Base-by-base conservation (phyloP, 2,329 filamentous ascomycete species). In the Neocucurbitaria cava region DNA sequence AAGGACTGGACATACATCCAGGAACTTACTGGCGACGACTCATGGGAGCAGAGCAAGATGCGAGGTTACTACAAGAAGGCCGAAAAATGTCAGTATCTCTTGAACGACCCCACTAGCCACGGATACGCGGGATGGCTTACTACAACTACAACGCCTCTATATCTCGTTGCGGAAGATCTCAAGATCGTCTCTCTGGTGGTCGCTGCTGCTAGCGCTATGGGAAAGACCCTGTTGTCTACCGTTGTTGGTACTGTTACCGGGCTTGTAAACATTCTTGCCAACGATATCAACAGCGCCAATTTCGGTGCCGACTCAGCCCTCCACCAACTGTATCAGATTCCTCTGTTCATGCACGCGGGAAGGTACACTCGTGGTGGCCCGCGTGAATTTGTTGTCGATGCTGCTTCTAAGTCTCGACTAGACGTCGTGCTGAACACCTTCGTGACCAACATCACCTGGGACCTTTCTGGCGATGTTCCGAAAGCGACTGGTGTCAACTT, bases 341-440 rank as follows among this genome's bases (percentile, higher is more conserved):
- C 86, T 8, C 70, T 87, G 18, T 74, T 80, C 1, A 81, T 83
- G 63, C 76, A 81, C 24, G 54, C 59, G 6, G 57, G 57, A 10
- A 31, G 76, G 26, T 71, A 71, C 42, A 62, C 78, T 30, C 83
- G 86, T 26, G 82, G 76, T 40, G 82, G 85, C 10, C 76, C 83
- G 26, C 1, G 80, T 84, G 13, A 82, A 86, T 47, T 83, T 85
- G 64, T 80, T 79, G 9, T 79, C 87, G 1, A 82, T 84, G 46
- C 73, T 87, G 41, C 77, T 79, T 31, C 77, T 81, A 72, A 85
- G 82, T 10, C 74, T 89, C 83, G 58, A 86, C 87, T n/a, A 40
- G 86, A 85, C 66, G 74, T 91, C 69, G 76, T 79, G 30, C 88
- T 87, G 58, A 86, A 88, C 17, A 83, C 85, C n/a, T 23, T 11